These are phyloP conservation scores for Darksidea phi DNA, from an alignment of 495 filamentous ascomycete genomes.

Conservation along the genomic window DNA sequence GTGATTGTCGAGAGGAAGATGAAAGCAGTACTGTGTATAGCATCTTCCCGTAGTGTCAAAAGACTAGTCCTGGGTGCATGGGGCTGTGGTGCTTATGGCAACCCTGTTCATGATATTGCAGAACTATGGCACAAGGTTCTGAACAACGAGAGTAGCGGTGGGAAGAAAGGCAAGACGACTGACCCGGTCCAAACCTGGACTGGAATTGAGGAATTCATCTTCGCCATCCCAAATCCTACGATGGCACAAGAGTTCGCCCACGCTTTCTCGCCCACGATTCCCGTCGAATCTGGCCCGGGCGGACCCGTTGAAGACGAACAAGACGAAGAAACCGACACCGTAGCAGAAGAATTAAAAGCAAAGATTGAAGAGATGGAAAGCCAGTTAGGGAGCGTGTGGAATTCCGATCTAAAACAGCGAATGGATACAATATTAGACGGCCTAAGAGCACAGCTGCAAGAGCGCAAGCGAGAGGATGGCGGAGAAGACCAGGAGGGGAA, in stretches of 20 bases:
- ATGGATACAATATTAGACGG: constrained; percentile 22
- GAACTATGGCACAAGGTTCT: constrained; percentile 42
- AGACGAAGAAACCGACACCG: constrained; percentile 19
- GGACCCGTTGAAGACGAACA: constrained; percentile 4
- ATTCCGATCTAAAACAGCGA: constrained; percentile 29
- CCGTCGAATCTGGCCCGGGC: constrained; percentile 14
- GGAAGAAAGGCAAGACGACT: constrained; percentile 38
- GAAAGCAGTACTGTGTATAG: constrained; percentile 43
- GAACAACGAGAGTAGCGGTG: neutral
- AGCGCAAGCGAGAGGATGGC: constrained; percentile 18
- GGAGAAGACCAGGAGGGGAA: too few species aligned
- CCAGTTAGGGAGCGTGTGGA: constrained; percentile 29
- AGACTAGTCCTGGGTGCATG: constrained; percentile 45
- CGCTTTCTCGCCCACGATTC: constrained; percentile 33
- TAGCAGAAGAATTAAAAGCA: constrained; percentile 23
- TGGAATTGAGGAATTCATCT: constrained; percentile 50
- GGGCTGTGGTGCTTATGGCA: constrained; percentile 45
- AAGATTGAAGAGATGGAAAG: constrained; percentile 36
- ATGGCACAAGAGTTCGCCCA: constrained; percentile 41
- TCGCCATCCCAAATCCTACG: constrained; percentile 46
- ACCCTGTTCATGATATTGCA: constrained; percentile 43
- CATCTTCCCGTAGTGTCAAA: constrained; percentile 29
- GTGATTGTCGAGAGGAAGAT: constrained; percentile 39
- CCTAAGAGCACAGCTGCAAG: constrained; percentile 23
- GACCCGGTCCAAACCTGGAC: constrained; percentile 44